Conservation (phyloP, 768 basidiomycete species). For the Pisolithus sp. region DNA sequence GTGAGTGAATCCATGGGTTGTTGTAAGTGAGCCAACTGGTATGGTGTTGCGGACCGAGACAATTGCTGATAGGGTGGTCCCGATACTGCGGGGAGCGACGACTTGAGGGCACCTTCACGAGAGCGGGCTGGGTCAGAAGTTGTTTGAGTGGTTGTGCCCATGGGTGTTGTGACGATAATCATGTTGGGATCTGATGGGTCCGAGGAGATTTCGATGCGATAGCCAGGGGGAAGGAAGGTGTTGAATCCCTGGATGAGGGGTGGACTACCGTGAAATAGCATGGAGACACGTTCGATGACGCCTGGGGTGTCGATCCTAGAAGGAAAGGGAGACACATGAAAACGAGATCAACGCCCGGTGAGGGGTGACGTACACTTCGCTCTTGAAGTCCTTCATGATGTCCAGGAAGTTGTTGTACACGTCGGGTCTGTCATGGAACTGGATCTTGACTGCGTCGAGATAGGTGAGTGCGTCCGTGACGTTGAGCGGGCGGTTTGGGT, state of each 20-base stretch:
- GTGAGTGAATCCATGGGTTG: conserved; percentile 35
- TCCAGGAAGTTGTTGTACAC: conserved; percentile 93
- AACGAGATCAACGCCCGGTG: neutral
- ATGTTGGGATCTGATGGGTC: conserved; percentile 65
- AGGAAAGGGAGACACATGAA: conserved; percentile 5
- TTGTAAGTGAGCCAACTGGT: conserved; percentile 30
- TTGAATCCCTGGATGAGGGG: conserved; percentile 95
- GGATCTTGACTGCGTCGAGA: conserved; percentile 88
- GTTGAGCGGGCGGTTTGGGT: conserved; percentile 64
- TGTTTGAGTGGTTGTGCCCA: conserved; percentile 63
- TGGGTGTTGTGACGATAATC: conserved; percentile 78
- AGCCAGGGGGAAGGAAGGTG: conserved; percentile 91
- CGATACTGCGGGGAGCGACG: conserved; percentile 28
- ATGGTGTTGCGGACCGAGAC: conserved; percentile 54
- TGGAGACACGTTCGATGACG: conserved; percentile 92
- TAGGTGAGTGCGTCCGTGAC: conserved; percentile 92
- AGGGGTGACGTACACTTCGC: conserved; percentile 63
- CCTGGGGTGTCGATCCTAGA: conserved; percentile 93
- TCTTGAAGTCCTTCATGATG: conserved; percentile 99
- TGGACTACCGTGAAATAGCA: conserved; percentile 86
- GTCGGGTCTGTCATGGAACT: conserved; percentile 85
- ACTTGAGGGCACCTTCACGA: conserved; percentile 18
- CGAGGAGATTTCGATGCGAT: conserved; percentile 80
- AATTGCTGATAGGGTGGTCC: conserved; percentile 12
- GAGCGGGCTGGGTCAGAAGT: conserved; percentile 34